A percentile compares a stretch with the other conserved stretches of the same genome.
Conservation (phyloP, 2,329 filamentous ascomycete genomes). For the Arachnopeziza araneosa region DNA sequence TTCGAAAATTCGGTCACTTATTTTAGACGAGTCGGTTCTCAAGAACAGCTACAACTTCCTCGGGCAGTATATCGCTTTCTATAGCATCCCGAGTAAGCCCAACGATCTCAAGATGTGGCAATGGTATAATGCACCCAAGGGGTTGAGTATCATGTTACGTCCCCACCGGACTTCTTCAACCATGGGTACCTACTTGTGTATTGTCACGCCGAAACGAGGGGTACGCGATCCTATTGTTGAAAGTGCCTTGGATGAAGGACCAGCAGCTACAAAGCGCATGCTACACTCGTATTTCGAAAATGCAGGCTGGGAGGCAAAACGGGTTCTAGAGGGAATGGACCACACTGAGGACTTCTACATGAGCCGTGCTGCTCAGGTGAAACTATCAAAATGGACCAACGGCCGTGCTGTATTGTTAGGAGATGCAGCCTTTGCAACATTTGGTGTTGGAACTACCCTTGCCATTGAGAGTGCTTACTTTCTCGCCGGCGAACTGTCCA, state of each 20-base stretch:
- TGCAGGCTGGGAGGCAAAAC: slow-evolving; percentile 9
- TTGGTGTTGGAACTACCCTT: slow-evolving; percentile 37
- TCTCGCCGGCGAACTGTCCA: slow-evolving; percentile 39
- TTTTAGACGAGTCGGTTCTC: slow-evolving; percentile 11
- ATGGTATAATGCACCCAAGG: slow-evolving; percentile 32
- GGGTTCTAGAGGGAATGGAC: slow-evolving; percentile 9
- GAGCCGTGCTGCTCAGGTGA: slow-evolving; percentile 7
- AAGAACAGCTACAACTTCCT: slow-evolving; percentile 18
- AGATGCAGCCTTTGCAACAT: slow-evolving; percentile 37
- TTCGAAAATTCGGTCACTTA: slow-evolving; percentile 41
- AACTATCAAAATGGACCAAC: slow-evolving; percentile 4
- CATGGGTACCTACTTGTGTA: not conserved
- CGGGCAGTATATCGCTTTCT: slow-evolving; percentile 33
- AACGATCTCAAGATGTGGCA: slow-evolving; percentile 32
- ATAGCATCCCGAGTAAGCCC: slow-evolving; percentile 30
- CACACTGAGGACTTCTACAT: slow-evolving; percentile 13
- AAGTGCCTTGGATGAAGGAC: slow-evolving; percentile 3
- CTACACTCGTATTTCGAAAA: slow-evolving; percentile 6
- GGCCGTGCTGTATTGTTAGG: slow-evolving; percentile 13
- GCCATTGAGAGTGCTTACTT: slow-evolving; percentile 40
- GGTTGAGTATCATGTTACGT: slow-evolving; percentile 37
- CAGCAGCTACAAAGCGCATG: slow-evolving; percentile 7
- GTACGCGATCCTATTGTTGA: too few species aligned
- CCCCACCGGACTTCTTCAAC: slow-evolving; percentile 33
- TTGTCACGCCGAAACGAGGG: too few species aligned